Percentiles rank a stretch among this genome's conserved stretches.
Conservation (phyloP, 2,329 filamentous ascomycete genomes). For the Neurospora sp. region DNA sequence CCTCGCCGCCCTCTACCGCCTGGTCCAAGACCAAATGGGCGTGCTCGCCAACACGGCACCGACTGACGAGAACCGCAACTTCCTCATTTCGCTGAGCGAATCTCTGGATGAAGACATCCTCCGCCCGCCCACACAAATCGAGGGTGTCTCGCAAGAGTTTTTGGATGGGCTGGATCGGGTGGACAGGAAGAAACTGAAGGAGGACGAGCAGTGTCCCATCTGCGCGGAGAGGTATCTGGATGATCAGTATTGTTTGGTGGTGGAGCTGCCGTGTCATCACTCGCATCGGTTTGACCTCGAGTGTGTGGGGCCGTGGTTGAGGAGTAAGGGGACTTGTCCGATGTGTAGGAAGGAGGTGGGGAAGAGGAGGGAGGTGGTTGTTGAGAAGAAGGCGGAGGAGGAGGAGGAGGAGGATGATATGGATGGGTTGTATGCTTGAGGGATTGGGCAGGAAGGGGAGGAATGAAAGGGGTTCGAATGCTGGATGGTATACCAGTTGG, state of each 20-base stretch:
- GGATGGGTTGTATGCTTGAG: constrained; percentile 36
- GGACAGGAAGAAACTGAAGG: constrained; percentile 35
- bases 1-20: constrained; percentile 45
- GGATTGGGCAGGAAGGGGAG: too few species aligned
- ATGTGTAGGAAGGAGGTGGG: constrained; percentile 52
- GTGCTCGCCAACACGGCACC: constrained; percentile 41
- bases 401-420: constrained; percentile 46
- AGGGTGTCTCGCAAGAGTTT: constrained; percentile 49
- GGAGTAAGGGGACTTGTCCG: constrained; percentile 54
- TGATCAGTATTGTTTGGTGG: constrained; percentile 53
- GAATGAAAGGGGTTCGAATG: too few species aligned
- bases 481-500: too few species aligned
- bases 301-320: constrained; percentile 56
- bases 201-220: constrained; percentile 50
- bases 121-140: constrained; percentile 40
- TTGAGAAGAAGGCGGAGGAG: constrained; percentile 33
- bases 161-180: constrained; percentile 52
- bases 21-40: constrained; percentile 50
- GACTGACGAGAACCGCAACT: constrained; percentile 34
- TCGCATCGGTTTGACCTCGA: constrained; percentile 55
- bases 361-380: constrained; percentile 40
- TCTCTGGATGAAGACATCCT: constrained; percentile 41
- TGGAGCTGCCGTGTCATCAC: constrained; percentile 52
- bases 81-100: constrained; percentile 40
- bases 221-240: constrained; percentile 53